phyloP scores from a whole-genome alignment of 1,284 basidiomycete species.

The Trichosporon sp. region DNA sequence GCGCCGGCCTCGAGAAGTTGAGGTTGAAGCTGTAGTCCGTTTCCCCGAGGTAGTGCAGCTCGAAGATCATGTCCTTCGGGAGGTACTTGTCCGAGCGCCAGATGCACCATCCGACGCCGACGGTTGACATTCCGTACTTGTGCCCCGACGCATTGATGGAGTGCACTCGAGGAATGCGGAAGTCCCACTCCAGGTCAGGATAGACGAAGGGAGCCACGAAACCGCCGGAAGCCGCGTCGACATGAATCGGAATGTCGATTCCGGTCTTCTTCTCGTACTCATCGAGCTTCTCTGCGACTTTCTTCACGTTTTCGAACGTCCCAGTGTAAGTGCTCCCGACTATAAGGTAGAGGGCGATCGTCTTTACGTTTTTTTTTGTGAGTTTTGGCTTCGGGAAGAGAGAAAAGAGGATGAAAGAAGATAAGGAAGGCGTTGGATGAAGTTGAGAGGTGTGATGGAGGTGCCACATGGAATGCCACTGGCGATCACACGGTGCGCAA shows the following conservation, averaged over 20 bases:
- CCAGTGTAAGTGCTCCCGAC: conserved; percentile 73
- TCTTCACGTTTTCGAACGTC: conserved; percentile 85
- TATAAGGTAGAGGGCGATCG: conserved; percentile 33
- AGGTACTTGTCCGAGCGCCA: conserved; percentile 72
- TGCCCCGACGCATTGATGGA: conserved; percentile 64
- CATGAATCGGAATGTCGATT: conserved; percentile 75
- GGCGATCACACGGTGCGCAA: neutral
- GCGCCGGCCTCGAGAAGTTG: conserved; percentile 82
- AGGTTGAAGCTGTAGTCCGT: conserved; percentile 76
- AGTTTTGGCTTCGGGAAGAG: too few relatives aligned
- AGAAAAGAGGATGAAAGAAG: neutral
- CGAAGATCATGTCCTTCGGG: conserved; percentile 86
- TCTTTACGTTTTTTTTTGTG: conserved; percentile 48
- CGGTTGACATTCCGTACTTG: conserved; percentile 71
- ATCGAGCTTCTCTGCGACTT: conserved; percentile 78
- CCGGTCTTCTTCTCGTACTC: conserved; percentile 80
- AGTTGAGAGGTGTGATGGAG: neutral
- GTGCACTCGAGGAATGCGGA: conserved; percentile 77
- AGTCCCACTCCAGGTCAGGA: conserved; percentile 80
- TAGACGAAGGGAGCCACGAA: conserved; percentile 60
- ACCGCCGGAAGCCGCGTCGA: conserved; percentile 59
- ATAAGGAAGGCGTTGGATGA: neutral
- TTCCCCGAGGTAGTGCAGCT: conserved; percentile 67
- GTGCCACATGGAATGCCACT: neutral
- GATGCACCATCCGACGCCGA: conserved; percentile 66